Base-by-base conservation (phyloP, 345 rosid species). In the Boechera stricta region DNA sequence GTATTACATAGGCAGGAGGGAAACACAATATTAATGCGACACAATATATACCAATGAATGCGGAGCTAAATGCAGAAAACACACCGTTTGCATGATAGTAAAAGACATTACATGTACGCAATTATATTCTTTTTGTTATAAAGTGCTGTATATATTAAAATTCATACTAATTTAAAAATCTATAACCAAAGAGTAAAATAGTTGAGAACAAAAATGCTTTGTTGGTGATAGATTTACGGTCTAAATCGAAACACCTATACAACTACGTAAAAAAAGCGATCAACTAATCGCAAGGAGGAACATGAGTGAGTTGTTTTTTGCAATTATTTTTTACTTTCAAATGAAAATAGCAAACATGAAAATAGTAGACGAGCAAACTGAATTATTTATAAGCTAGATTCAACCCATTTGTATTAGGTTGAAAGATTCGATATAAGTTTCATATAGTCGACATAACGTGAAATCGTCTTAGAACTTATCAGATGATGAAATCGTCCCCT, bases 81-180 rank as follows among this genome's bases (percentile, higher is more conserved):
- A 61, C 67, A 8, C 65, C 47, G 29, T 62, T 41, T 62, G 67
- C 51, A 41, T 62, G 51, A 42, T 15, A 41, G 38, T 35, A 21
- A 2, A 62, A 1, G 18, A 11, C 42, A 63, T 42, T 31, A 26
- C 15, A 60, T 36, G 28, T 36, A 60, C 45, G 47, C 48, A 38
- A 35, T 52, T 35, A 35, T 6, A 35, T 35, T 35, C 9, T 35
- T 35, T 35, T 35, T 35, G 38, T 8, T 7, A 35, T 35, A 7
- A 35, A 28, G 3, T 35, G 38, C 2, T 35, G 38, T 35, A 24
- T 11, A 24, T 28, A 28, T 28, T 2, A 28, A 28, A 28, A 28
- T 2, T 28, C 29, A 28, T 2, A 28, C 29, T 28, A 28, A 28
- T 28, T 0, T 28, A 2, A 28, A 31, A 31, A 31, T 4, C 32